Percentiles rank a stretch among this genome's conserved stretches.
These are phyloP conservation scores for Arachis hypogaea DNA, from an alignment of 306 rosid genomes.

Conservation along the genomic window DNA sequence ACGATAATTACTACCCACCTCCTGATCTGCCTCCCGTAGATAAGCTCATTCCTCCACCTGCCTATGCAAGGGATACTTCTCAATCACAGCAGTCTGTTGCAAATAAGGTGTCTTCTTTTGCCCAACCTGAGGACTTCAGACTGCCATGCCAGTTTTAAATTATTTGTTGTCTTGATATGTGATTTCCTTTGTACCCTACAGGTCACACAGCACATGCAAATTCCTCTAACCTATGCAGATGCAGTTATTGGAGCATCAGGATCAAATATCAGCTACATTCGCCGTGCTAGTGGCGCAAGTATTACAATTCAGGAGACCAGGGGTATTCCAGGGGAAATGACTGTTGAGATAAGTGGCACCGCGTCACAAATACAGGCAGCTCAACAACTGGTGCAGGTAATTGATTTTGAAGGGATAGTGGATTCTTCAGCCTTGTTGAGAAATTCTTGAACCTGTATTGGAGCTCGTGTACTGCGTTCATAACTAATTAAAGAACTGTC, in stretches of 20 bases:
- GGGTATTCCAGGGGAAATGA: constrained; percentile 70
- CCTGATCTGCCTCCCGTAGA: constrained; percentile 52
- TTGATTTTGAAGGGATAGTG: constrained; percentile 26
- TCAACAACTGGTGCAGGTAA: constrained; percentile 65
- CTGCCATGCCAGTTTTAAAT: background rate
- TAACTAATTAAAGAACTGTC: no score
- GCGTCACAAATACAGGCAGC: constrained; percentile 65
- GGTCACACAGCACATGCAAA: constrained; percentile 71
- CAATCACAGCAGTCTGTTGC: constrained; percentile 48
- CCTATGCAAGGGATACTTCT: constrained; percentile 48
- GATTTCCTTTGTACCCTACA: constrained; percentile 34
- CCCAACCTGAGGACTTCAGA: constrained; percentile 9
- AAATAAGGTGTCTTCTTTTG: constrained; percentile 49
- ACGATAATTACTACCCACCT: constrained; percentile 55
- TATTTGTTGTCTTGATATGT: constrained; percentile 17
- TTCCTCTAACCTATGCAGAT: constrained; percentile 65
- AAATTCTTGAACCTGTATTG: background rate
- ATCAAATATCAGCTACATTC: constrained; percentile 62
- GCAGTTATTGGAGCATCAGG: constrained; percentile 68
- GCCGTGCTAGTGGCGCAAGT: constrained; percentile 68
- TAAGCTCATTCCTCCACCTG: constrained; percentile 50
- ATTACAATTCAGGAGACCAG: constrained; percentile 69
- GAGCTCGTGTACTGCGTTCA: no score
- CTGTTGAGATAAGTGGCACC: constrained; percentile 64
- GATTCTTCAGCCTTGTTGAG: constrained; percentile 25